Percentiles rank a stretch among this genome's conserved stretches.
These are phyloP conservation scores for Sequoiadendron giganteum DNA, from an alignment of 75 land plant species.

Conservation along the genomic window DNA sequence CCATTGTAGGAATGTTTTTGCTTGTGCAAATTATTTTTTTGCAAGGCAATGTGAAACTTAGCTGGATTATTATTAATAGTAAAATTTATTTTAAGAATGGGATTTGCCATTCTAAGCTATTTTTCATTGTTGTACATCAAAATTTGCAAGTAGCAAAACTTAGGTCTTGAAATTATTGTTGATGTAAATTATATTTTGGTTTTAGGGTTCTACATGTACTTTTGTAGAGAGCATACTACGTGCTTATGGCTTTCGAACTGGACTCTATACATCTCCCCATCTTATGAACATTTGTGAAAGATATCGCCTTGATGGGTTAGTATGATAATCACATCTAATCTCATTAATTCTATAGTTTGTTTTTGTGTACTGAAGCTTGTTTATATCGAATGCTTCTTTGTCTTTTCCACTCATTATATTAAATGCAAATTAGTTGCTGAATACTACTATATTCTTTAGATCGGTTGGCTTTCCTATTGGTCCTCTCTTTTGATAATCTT, in stretches of 20 bases:
- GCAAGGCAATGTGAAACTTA: not conserved
- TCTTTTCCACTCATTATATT: not conserved
- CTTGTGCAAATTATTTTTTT: not conserved
- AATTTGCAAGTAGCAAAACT: not conserved
- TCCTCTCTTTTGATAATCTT: not conserved
- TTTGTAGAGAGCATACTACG: slow-evolving; percentile 79
- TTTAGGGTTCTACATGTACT: slow-evolving; percentile 88
- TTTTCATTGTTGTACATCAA: not conserved
- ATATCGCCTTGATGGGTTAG: slow-evolving; percentile 83
- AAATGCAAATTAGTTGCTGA: not conserved
- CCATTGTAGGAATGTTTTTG: not conserved
- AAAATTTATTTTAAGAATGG: not conserved
- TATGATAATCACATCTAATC: not conserved
- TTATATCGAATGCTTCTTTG: not conserved
- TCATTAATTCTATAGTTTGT: not conserved
- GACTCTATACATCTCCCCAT: slow-evolving; percentile 94
- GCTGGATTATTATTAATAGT: not conserved
- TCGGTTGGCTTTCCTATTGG: not conserved
- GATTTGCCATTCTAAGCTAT: not conserved
- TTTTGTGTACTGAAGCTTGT: not conserved
- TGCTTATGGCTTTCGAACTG: slow-evolving; percentile 76
- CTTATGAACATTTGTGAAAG: slow-evolving; percentile 85
- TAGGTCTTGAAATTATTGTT: not conserved
- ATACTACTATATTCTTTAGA: not conserved
- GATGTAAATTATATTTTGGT: not conserved